Evolutionary conservation across 1,139 yeast species (phyloP).

Genomic region (Suhomyces coccinellae): DNA sequence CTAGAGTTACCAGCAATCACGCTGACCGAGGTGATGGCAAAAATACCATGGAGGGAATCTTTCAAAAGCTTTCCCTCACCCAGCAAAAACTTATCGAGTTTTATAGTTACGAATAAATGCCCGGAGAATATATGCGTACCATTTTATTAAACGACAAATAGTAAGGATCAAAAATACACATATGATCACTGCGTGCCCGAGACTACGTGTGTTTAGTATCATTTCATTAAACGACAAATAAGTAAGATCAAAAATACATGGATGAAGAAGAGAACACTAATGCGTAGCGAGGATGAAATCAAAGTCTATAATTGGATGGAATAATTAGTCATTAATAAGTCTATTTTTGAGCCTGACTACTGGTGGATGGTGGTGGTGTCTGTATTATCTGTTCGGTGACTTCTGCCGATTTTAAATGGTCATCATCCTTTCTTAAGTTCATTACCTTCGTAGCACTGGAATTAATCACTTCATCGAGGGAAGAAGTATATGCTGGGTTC

Average conservation of each 20-base stretch:
- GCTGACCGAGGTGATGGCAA: conserved; percentile 12
- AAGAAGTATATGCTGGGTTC: conserved; percentile 9
- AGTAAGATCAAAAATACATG: conserved; percentile 9
- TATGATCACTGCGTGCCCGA: no score
- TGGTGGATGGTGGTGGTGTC: conserved; percentile 25
- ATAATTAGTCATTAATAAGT: conserved; percentile 8
- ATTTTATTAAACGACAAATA: conserved; percentile 7
- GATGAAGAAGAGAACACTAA: conserved; percentile 6
- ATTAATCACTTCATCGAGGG: conserved; percentile 19
- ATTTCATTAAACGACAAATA: conserved; percentile 7
- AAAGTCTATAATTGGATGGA: conserved; percentile 5
- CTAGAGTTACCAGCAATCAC: conserved; percentile 13
- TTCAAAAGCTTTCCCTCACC: conserved; percentile 31
- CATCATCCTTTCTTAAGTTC: conserved; percentile 16
- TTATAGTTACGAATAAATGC: conserved; percentile 26
- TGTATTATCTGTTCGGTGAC: conserved; percentile 19
- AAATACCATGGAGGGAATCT: conserved; percentile 23
- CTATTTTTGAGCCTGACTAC: conserved; percentile 13
- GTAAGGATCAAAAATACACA: conserved; percentile 8
- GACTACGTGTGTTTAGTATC: background rate
- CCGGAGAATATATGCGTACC: background rate
- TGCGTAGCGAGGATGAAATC: conserved; percentile 4
- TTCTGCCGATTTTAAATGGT: conserved; percentile 7
- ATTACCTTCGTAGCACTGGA: conserved; percentile 20
- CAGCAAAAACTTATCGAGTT: conserved; percentile 41